A percentile compares a stretch with the other conserved stretches of the same genome.
phyloP scores from a whole-genome alignment of 371 early-diverging fungal genomes.

The Sporodiniella umbellata region DNA sequence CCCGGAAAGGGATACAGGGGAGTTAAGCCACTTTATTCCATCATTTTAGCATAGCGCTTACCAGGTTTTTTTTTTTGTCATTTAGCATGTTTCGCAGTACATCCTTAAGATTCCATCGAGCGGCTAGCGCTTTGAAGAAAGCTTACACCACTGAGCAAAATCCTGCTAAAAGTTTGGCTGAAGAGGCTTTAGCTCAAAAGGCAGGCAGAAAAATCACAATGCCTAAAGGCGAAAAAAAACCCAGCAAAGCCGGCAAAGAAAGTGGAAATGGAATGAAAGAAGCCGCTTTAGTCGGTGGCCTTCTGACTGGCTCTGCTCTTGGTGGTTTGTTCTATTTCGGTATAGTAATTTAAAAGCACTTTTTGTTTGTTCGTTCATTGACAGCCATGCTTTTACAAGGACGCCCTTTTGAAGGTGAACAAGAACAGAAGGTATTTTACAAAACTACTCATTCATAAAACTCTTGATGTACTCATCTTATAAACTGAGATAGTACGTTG shows the following conservation, averaged over 20 bases:
- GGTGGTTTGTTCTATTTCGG: conserved; percentile 31
- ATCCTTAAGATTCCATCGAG: conserved; percentile 9
- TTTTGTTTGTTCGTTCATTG: not conserved
- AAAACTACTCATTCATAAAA: not conserved
- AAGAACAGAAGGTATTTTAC: conserved; percentile 28
- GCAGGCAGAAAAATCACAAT: conserved; percentile 39
- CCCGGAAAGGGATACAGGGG: conserved; percentile 3
- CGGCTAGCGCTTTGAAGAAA: conserved; percentile 7
- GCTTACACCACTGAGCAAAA: conserved; percentile 3
- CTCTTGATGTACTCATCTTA: not conserved
- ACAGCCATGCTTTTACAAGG: conserved; percentile 10
- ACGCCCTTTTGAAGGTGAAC: conserved; percentile 31
- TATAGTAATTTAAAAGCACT: conserved; percentile 3
- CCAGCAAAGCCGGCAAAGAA: conserved; percentile 33
- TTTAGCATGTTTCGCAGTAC: conserved; percentile 14
- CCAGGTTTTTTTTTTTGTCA: not conserved
- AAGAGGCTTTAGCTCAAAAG: conserved; percentile 50
- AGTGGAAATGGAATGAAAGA: conserved; percentile 16
- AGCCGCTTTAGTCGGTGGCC: conserved; percentile 23
- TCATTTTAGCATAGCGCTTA: conserved; percentile 3
- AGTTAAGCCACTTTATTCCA: conserved; percentile 14
- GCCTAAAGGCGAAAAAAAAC: conserved; percentile 54
- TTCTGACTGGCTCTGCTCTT: conserved; percentile 18
- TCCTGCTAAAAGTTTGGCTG: conserved; percentile 30
- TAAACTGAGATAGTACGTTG: conserved; percentile 36